phyloP scores from a whole-genome alignment of 2,329 filamentous ascomycete species.

The Tolypocladium cylindrosporum region DNA sequence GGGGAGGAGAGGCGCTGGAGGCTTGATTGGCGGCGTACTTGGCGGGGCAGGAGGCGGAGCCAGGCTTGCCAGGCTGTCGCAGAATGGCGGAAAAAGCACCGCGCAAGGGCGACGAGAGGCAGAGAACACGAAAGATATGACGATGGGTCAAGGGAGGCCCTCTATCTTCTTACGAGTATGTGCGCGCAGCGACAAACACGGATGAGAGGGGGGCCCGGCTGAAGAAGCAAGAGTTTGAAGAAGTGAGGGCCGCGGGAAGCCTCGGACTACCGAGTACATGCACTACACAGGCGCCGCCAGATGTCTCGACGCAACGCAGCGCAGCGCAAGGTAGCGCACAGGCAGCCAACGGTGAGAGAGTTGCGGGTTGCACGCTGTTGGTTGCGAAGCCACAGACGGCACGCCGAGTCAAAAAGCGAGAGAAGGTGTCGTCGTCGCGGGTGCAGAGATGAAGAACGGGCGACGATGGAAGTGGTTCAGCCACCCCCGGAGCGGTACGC shows the following conservation, averaged over 20 bases:
- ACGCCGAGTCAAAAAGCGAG: not conserved
- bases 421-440: not conserved
- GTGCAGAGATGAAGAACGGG: not conserved
- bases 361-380: not conserved
- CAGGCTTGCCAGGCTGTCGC: not conserved
- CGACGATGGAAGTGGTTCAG: not conserved
- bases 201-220: too few relatives aligned
- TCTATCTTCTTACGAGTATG: not conserved
- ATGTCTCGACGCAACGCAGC: not conserved
- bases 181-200: not conserved
- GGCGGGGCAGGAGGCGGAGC: constrained; percentile 1
- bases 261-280: too few relatives aligned
- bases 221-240: not conserved
- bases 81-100: not conserved
- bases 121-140: not conserved
- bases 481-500: not conserved
- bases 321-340: not conserved
- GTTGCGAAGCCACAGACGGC: not conserved
- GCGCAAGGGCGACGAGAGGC: not conserved
- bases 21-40: constrained; percentile 4
- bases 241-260: not conserved
- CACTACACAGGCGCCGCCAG: not conserved
- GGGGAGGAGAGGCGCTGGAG: not conserved
- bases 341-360: not conserved
- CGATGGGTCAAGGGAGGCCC: not conserved